Base-by-base conservation (phyloP, 1,139 yeast genomes). In the Suhomyces terraborum region DNA sequence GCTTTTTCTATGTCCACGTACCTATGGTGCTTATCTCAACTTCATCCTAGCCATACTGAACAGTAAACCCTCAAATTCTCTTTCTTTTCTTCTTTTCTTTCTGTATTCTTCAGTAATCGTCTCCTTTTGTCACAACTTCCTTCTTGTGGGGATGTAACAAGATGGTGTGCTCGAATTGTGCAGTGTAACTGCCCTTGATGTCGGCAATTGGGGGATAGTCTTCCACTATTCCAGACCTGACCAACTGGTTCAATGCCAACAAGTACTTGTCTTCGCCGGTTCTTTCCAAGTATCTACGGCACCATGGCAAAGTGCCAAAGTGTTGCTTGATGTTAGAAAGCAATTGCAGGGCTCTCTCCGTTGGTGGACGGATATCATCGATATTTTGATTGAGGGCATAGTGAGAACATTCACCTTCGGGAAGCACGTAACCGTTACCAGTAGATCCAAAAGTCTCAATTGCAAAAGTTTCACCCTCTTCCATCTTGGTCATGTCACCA, bases 151-250 rank as follows among this genome's bases (percentile, higher is more conserved):
- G 95, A 57, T 91, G 94, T 56, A 93, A 73, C 53, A 94, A 72
- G 39, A 93, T 79, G 1, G 98, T 94, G 67, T 94, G 98, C 64
- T 93, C 99, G 58, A 67, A 93, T 64, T 93, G 99, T 0, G 98
- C 98, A 31, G 98, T 93, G 73, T 87, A 91, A 43, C 87, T 79
- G 14, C 98, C 98, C 48, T 72, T 77, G 34, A 74, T 66, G 62
- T 93, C 99, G 39, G 79, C 83, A 53, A 93, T 71, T n/a, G 99
- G 99, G n/a, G 97, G 97, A 56, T 94, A 91, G 53, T 88, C 98
- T 55, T 86, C 88, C 7, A 93, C 91, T 27, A 86, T 69, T 4
- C 97, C 98, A 6, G 86, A 79, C 62, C 83, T 82, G 39, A 89
- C 96, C 59, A 93, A 74, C 54, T 81, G 85, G 66, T 85, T 89